These are phyloP conservation scores for Fusarium sp. DNA, from an alignment of 2,329 filamentous ascomycete species.

Conservation along the genomic window DNA sequence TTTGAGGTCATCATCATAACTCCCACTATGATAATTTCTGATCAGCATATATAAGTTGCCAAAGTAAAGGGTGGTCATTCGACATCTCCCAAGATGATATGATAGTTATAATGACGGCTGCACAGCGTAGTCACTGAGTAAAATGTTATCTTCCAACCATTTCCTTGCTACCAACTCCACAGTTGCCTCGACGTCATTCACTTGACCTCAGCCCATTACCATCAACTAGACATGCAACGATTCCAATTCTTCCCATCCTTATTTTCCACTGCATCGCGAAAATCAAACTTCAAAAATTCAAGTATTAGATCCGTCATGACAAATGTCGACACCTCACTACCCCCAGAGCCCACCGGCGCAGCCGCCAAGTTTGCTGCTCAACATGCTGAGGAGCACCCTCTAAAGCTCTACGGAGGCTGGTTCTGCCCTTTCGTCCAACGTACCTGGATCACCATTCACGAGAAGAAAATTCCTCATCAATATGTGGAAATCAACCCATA, in stretches of 20 bases:
- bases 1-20: neutral
- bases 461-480: slow-evolving; percentile 80
- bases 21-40: neutral
- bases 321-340: slow-evolving; percentile 62
- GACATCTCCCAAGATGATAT: no score
- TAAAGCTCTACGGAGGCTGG: slow-evolving; percentile 80
- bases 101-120: neutral
- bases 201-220: slow-evolving; percentile 10
- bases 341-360: slow-evolving; percentile 60
- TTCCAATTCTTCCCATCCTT: neutral
- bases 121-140: neutral
- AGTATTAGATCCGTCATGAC: slow-evolving; percentile 51
- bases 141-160: slow-evolving; percentile 1
- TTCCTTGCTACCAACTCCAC: slow-evolving; percentile 19
- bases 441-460: slow-evolving; percentile 77
- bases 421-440: slow-evolving; percentile 80
- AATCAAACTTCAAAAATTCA: neutral
- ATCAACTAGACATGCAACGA: neutral
- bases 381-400: slow-evolving; percentile 61
- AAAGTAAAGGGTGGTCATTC: no score
- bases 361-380: slow-evolving; percentile 61
- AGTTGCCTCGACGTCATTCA: slow-evolving; percentile 33
- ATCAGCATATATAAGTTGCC: neutral
- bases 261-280: neutral
- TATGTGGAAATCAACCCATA: slow-evolving; percentile 85